These are phyloP conservation scores for Aureobasidium pullulans DNA, from an alignment of 2,329 filamentous ascomycete genomes.

Conservation along the genomic window DNA sequence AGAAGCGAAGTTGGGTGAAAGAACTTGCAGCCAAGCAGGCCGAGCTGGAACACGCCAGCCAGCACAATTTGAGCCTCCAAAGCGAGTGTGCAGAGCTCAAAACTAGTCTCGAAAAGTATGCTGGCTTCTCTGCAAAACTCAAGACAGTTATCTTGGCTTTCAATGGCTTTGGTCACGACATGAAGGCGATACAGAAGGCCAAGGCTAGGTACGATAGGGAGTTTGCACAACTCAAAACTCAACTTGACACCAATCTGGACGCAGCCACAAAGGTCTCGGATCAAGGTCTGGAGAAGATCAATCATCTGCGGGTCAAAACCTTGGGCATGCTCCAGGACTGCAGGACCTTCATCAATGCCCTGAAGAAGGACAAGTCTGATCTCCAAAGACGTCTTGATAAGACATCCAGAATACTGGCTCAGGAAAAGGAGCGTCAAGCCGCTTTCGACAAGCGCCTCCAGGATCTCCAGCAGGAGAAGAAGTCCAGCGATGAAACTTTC, in stretches of 20 bases:
- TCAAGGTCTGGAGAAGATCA: neutral
- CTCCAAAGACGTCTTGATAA: neutral
- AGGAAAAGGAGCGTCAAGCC: neutral
- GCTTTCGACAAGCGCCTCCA: neutral
- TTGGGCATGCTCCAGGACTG: neutral
- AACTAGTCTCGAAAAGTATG: neutral
- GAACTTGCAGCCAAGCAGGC: conserved; percentile 1
- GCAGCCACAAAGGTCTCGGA: neutral
- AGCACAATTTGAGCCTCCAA: neutral
- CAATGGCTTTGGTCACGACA: neutral
- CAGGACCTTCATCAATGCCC: neutral
- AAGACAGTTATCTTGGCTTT: neutral
- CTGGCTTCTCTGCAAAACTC: neutral
- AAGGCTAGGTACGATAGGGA: neutral
- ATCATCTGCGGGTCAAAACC: neutral
- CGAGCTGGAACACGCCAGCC: neutral
- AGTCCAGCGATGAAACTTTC: neutral
- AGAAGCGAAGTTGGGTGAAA: neutral
- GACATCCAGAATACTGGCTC: neutral
- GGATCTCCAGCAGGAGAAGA: neutral
- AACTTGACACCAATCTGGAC: neutral
- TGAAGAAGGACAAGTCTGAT: neutral
- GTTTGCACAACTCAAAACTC: neutral
- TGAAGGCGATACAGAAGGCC: neutral
- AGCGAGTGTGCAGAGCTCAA: neutral